Base-by-base conservation (phyloP, 805 yeast species). In the Pichia eremophila region DNA sequence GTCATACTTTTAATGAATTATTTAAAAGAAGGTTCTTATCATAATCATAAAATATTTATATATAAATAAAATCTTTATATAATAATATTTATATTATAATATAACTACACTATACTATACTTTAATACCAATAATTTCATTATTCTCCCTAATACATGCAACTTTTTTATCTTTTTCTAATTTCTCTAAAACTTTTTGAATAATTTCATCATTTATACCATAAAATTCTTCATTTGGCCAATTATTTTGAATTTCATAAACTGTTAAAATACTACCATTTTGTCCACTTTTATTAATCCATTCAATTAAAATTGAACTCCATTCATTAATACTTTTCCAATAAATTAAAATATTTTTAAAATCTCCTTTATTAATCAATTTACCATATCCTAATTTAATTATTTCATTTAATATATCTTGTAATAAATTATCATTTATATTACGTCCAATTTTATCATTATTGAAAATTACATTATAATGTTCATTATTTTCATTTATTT, bases 1-100 rank as follows among this genome's bases (percentile, higher is more conserved):
- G 86, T 12, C 87, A 81, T 51, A 63, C 73, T 2, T 63, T 84
- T 56, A 72, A 74, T 51, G 84, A 79, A 51, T 65, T 83, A 45
- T 39, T 55, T 10, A 8, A 8, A 34, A 34, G 14, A 14, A 34
- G 17, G 7, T 34, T 34, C 36, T 14, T 12, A 29, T 29, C 32
- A 4, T 29, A 22, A 7, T 22, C 25, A n/a, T n/a, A n/a, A n/a
- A n/a, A n/a, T n/a, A n/a, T n/a, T n/a, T n/a, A n/a, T n/a, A n/a
- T n/a, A n/a, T n/a, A n/a, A n/a, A n/a, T n/a, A n/a, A n/a, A n/a
- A n/a, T n/a, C n/a, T n/a, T 22, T 22, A 22, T 12, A 29, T 29
- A 12, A 29, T 29, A 10, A 29, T 29, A 5, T 4, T 7, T 10
- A 9, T 34, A n/a, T n/a, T n/a, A n/a, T n/a, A n/a, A n/a, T n/a